Conservation (phyloP, 495 filamentous ascomycete species). For the Aspergillus biplanus region DNA sequence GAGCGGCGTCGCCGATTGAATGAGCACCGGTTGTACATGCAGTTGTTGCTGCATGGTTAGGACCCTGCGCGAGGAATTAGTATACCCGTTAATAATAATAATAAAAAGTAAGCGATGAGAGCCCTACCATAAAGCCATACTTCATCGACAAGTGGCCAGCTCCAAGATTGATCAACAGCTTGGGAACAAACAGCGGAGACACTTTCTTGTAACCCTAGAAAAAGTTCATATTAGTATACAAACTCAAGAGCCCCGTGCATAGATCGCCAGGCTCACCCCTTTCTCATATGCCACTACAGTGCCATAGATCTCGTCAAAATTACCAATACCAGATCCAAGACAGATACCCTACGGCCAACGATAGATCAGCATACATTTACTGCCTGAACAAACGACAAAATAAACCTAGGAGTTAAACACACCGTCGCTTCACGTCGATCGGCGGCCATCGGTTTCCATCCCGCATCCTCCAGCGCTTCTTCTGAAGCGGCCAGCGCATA, state of each 20-base stretch:
- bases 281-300: slow-evolving; percentile 77
- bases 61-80: slow-evolving; percentile 57
- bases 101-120: background rate
- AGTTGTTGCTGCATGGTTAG: slow-evolving; percentile 88
- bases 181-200: slow-evolving; percentile 88
- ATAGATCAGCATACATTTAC: background rate
- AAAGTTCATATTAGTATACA: slow-evolving; percentile 5
- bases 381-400: background rate
- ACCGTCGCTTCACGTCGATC: slow-evolving; percentile 72
- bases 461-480: slow-evolving; percentile 85
- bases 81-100: background rate
- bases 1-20: slow-evolving; percentile 87
- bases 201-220: slow-evolving; percentile 85
- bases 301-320: slow-evolving; percentile 83
- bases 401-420: slow-evolving; percentile 17
- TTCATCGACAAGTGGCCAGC: slow-evolving; percentile 95
- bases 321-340: slow-evolving; percentile 95
- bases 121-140: slow-evolving; percentile 72
- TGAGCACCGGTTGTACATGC: slow-evolving; percentile 96
- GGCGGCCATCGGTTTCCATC: slow-evolving; percentile 67
- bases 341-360: slow-evolving; percentile 67
- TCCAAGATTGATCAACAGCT: slow-evolving; percentile 89
- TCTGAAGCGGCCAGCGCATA: slow-evolving; percentile 87
- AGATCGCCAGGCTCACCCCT: slow-evolving; percentile 56
- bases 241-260: background rate